These are phyloP conservation scores for Rutidosis leptorrhynchoides DNA, from an alignment of 129 eudicot genomes.

Conservation along the genomic window DNA sequence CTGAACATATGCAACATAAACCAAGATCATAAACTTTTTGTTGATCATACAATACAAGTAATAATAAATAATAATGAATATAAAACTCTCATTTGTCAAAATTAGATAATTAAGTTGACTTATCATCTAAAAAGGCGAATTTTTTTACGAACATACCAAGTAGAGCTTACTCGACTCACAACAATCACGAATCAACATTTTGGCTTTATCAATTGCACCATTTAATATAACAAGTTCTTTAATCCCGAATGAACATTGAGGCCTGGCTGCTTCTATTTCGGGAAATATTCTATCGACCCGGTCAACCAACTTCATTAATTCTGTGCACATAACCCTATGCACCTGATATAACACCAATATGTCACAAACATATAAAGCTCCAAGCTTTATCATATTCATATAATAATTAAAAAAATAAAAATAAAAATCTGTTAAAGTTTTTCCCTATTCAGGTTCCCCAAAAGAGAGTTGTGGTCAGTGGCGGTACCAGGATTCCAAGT, in stretches of 20 bases:
- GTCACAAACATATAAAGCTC: constrained; percentile 17
- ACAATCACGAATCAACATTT: constrained; percentile 50
- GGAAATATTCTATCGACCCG: constrained; percentile 49
- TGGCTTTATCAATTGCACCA: constrained; percentile 49
- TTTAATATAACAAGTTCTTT: constrained; percentile 56
- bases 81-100: constrained; percentile 6
- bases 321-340: constrained; percentile 65
- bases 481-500: too few relatives aligned
- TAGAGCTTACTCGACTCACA: constrained; percentile 77
- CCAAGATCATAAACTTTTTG: constrained; percentile 7
- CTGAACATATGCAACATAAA: constrained; percentile 39
- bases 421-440: too few relatives aligned
- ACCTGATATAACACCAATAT: constrained; percentile 50
- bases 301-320: constrained; percentile 39
- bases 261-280: constrained; percentile 72
- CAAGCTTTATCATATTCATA: too few relatives aligned
- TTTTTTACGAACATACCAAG: constrained; percentile 50
- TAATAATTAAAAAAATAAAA: too few relatives aligned
- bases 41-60: background rate
- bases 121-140: background rate
- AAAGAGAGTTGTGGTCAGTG: too few relatives aligned
- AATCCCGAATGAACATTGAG: constrained; percentile 74
- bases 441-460: too few relatives aligned
- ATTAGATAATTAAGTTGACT: background rate
- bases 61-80: background rate